phyloP scores from a whole-genome alignment of 2,329 filamentous ascomycete genomes.

The Fusarium kyushuense region DNA sequence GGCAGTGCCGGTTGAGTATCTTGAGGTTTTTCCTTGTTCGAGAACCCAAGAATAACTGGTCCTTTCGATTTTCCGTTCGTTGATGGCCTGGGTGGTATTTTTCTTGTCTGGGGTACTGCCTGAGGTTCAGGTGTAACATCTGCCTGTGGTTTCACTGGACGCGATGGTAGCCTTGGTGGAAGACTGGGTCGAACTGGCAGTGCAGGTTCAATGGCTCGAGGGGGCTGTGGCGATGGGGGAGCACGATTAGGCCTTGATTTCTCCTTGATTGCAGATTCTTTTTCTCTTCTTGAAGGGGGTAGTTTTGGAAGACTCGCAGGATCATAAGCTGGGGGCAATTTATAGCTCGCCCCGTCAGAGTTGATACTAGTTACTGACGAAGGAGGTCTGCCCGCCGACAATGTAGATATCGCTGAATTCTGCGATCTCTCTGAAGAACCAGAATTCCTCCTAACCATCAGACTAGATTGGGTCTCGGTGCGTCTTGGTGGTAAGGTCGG shows the following conservation, averaged over 20 bases:
- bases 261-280: slow-evolving; percentile 56
- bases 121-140: slow-evolving; percentile 23
- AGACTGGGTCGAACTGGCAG: slow-evolving; percentile 55
- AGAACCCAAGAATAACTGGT: slow-evolving; percentile 34
- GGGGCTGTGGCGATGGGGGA: slow-evolving; percentile 32
- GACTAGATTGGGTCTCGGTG: slow-evolving; percentile 57
- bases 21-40: slow-evolving; percentile 22
- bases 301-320: slow-evolving; percentile 68
- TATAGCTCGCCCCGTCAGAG: slow-evolving; percentile 59
- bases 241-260: slow-evolving; percentile 34
- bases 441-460: slow-evolving; percentile 64
- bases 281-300: slow-evolving; percentile 66
- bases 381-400: slow-evolving; percentile 60
- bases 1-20: slow-evolving; percentile 30
- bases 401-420: slow-evolving; percentile 64
- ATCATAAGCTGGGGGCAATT: slow-evolving; percentile 68
- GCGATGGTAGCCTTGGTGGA: slow-evolving; percentile 65
- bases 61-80: slow-evolving; percentile 33
- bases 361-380: slow-evolving; percentile 63
- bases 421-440: slow-evolving; percentile 69
- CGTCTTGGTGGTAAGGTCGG: slow-evolving; percentile 66
- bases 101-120: slow-evolving; percentile 27
- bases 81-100: slow-evolving; percentile 33
- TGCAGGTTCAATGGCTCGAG: slow-evolving; percentile 48
- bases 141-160: slow-evolving; percentile 53